Evolutionary conservation across 768 basidiomycete genomes (phyloP).

Genomic region (Dictyophora rubrovolvata): DNA sequence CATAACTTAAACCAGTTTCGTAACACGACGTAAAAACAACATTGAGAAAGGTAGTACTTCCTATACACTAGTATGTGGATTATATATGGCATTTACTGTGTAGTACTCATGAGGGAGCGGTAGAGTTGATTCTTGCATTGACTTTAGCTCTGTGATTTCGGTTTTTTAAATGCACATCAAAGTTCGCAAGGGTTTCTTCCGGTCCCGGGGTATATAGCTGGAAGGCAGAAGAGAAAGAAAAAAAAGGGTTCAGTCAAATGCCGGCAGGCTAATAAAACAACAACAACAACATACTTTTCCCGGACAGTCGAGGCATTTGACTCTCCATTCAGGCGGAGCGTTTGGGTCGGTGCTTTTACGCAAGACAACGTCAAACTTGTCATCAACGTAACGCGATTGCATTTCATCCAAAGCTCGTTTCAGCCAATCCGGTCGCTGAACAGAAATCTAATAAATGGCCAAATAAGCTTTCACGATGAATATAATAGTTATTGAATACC

Average conservation of each 20-base stretch:
- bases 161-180: slow-evolving; percentile 87
- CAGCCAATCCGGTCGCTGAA: slow-evolving; percentile 62
- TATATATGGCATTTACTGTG: not conserved
- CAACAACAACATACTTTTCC: slow-evolving; percentile 58
- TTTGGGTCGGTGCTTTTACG: slow-evolving; percentile 45
- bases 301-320: slow-evolving; percentile 87
- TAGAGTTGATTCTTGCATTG: slow-evolving; percentile 36
- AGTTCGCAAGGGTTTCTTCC: slow-evolving; percentile 77
- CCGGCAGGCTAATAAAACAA: not conserved
- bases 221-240: slow-evolving; percentile 10
- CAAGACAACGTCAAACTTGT: slow-evolving; percentile 70
- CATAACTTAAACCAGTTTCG: no score
- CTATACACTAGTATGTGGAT: not conserved
- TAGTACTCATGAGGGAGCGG: not conserved
- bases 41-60: no score
- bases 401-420: slow-evolving; percentile 54
- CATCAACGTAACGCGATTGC: slow-evolving; percentile 66
- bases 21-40: no score
- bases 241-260: not conserved
- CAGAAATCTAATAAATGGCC: slow-evolving; percentile 2
- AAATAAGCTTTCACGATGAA: no score
- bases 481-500: no score
- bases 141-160: slow-evolving; percentile 70
- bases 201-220: slow-evolving; percentile 89
- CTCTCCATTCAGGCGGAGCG: slow-evolving; percentile 69